A percentile compares a stretch with the other conserved stretches of the same genome.
Conservation (phyloP, 2,329 filamentous ascomycete genomes). For the Celoporthe dispersa region DNA sequence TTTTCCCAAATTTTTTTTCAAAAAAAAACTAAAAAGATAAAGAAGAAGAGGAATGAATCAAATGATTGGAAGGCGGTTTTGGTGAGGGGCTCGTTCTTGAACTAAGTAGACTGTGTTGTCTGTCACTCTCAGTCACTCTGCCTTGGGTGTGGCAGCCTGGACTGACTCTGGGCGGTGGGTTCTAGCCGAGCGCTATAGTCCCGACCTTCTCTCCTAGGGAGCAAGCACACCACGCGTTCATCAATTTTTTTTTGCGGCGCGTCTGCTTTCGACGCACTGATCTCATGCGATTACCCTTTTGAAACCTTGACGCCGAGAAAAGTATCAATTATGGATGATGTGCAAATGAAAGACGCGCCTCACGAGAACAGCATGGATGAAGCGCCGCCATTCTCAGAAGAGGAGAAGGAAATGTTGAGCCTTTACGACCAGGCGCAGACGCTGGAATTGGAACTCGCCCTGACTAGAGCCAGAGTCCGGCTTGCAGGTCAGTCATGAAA, state of each 20-base stretch:
- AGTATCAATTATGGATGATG: conserved; percentile 32
- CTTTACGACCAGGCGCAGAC: conserved; percentile 75
- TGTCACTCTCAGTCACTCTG: background rate
- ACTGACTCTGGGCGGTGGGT: background rate
- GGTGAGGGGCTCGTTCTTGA: background rate
- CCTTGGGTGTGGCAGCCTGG: background rate
- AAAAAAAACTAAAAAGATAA: too few species aligned
- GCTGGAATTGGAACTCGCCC: conserved; percentile 71
- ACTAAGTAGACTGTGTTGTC: background rate
- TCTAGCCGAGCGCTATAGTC: background rate
- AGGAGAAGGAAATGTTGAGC: conserved; percentile 68
- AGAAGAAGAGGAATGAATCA: background rate
- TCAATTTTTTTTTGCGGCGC: background rate
- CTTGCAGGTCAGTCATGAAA: conserved; percentile 19
- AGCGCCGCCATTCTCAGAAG: conserved; percentile 58
- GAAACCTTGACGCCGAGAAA: background rate
- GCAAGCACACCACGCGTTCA: background rate
- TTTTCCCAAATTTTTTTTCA: too few species aligned
- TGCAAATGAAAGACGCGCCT: conserved; percentile 40
- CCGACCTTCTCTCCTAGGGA: background rate
- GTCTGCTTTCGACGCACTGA: background rate
- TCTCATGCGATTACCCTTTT: background rate
- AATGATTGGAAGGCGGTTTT: background rate
- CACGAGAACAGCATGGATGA: background rate
- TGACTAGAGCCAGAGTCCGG: conserved; percentile 54